These are phyloP conservation scores for Lagerstroemia speciosa DNA, from an alignment of 345 rosid species.

Conservation along the genomic window DNA sequence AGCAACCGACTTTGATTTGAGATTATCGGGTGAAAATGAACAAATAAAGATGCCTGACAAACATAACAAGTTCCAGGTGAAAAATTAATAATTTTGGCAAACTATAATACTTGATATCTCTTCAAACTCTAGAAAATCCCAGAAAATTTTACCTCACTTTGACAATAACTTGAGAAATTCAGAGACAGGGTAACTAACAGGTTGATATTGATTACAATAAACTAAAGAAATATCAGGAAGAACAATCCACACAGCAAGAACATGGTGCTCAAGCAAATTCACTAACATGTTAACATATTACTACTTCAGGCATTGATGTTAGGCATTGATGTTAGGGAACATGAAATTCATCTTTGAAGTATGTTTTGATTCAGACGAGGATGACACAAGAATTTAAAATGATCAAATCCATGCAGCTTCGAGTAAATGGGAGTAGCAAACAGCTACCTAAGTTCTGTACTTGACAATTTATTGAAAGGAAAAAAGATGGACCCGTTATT, in stretches of 20 bases:
- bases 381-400: neutral
- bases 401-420: neutral
- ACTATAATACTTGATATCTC: neutral
- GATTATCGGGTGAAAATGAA: neutral
- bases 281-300: too few species aligned
- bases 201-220: too few species aligned
- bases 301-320: neutral
- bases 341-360: neutral
- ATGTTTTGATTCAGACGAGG: neutral
- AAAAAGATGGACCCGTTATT: neutral
- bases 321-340: neutral
- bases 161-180: too few species aligned
- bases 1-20: neutral
- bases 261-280: neutral
- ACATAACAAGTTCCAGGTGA: neutral
- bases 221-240: too few species aligned
- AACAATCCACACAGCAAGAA: neutral
- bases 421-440: neutral
- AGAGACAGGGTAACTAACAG: neutral
- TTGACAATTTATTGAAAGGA: neutral
- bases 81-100: neutral
- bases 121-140: neutral
- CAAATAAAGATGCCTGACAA: neutral
- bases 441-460: neutral
- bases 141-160: neutral